Conservation (phyloP, 176 grass and related monocot species). For the Eleusine coracana region DNA sequence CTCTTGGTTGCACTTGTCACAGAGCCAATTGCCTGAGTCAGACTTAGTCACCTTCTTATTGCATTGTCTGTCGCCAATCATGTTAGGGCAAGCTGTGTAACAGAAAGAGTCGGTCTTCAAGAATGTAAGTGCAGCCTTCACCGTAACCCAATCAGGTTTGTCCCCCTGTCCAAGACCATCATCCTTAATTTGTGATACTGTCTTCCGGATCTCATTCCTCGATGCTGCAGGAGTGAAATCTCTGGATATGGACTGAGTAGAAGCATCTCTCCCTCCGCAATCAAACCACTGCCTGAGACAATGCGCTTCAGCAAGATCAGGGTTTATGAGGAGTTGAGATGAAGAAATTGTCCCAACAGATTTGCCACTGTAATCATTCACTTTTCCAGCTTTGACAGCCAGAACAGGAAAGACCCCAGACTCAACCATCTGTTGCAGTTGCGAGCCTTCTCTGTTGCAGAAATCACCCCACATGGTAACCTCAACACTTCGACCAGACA, state of each 20-base stretch:
- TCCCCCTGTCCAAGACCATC: slow-evolving; percentile 81
- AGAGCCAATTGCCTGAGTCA: slow-evolving; percentile 62
- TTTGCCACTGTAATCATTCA: slow-evolving; percentile 94
- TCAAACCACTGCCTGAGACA: slow-evolving; percentile 87
- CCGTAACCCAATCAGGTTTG: slow-evolving; percentile 78
- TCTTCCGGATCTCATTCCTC: slow-evolving; percentile 72
- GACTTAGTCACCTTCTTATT: slow-evolving; percentile 73
- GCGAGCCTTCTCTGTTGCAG: slow-evolving; percentile 83
- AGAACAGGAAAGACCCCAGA: slow-evolving; percentile 62
- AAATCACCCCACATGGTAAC: slow-evolving; percentile 97
- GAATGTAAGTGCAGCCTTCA: slow-evolving; percentile 78
- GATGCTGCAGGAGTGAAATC: slow-evolving; percentile 63
- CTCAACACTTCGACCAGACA: slow-evolving; percentile 84
- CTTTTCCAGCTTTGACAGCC: slow-evolving; percentile 89
- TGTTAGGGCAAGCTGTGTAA: slow-evolving; percentile 80
- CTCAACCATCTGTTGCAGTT: slow-evolving; percentile 71
- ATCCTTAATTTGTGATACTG: slow-evolving; percentile 76
- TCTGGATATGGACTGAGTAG: slow-evolving; percentile 80
- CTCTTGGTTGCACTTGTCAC: slow-evolving; percentile 82
- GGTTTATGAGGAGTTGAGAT: slow-evolving; percentile 80
- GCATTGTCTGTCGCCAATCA: slow-evolving; percentile 79
- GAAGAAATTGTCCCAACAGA: slow-evolving; percentile 90
- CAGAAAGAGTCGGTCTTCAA: slow-evolving; percentile 86
- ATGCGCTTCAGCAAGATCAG: slow-evolving; percentile 70
- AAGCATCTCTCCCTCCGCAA: slow-evolving; percentile 71